Conservation (phyloP, 1,139 yeast species). For the Yamadazyma jaroonii region DNA sequence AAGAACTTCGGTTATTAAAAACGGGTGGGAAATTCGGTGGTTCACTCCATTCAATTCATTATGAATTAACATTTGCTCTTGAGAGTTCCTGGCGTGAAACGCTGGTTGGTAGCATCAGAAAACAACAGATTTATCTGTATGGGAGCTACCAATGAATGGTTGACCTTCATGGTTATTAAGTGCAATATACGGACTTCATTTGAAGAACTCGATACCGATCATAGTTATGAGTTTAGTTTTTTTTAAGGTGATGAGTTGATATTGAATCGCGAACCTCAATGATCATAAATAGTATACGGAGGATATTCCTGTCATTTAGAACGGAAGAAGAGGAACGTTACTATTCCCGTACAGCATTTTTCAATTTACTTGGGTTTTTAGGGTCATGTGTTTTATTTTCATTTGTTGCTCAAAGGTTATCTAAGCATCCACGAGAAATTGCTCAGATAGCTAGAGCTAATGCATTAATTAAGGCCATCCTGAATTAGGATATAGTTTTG, state of each 20-base stretch:
- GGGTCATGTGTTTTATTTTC: conserved; percentile 81
- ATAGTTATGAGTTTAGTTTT: conserved; percentile 49
- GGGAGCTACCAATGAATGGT: conserved; percentile 77
- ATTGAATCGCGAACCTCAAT: conserved; percentile 19
- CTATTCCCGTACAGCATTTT: conserved; percentile 78
- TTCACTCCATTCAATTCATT: conserved; percentile 50
- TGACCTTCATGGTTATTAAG: conserved; percentile 66
- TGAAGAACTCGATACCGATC: conserved; percentile 80
- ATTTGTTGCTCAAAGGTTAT: conserved; percentile 68
- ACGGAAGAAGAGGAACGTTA: conserved; percentile 82
- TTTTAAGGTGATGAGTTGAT: conserved; percentile 8
- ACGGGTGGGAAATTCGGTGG: conserved; percentile 90
- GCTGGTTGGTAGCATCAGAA: conserved; percentile 78
- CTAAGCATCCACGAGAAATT: conserved; percentile 37
- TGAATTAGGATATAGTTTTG: conserved; percentile 10
- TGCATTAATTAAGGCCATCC: conserved; percentile 24
- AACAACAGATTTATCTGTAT: conserved; percentile 38
- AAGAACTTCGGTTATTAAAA: conserved; percentile 20
- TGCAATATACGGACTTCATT: conserved; percentile 68
- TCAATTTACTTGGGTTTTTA: conserved; percentile 74
- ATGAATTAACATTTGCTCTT: conserved; percentile 40
- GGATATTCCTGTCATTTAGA: conserved; percentile 78
- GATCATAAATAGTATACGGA: conserved; percentile 66
- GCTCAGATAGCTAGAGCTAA: conserved; percentile 32
- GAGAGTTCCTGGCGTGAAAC: conserved; percentile 71